phyloP scores from a whole-genome alignment of 2,329 filamentous ascomycete genomes.

The Decorospora gaudefroyi region DNA sequence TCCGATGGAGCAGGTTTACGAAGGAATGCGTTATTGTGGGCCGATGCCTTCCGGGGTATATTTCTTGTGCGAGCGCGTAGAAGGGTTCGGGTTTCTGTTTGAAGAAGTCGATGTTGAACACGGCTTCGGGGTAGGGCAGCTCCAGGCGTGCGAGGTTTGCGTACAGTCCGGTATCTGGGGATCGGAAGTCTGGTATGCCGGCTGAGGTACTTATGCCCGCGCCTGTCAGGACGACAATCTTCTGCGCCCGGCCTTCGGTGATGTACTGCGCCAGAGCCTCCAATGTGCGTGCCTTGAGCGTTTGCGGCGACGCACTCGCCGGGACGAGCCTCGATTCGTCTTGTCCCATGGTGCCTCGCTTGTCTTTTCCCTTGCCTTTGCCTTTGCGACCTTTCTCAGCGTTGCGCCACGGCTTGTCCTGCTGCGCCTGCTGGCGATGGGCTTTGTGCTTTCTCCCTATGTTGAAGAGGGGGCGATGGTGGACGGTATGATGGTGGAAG shows the following conservation, averaged over 20 bases:
- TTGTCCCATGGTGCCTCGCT: conserved; percentile 74
- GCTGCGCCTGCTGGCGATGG: conserved; percentile 47
- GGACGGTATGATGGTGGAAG: neutral
- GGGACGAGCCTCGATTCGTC: conserved; percentile 75
- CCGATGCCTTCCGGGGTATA: conserved; percentile 86
- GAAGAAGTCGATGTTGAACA: conserved; percentile 94
- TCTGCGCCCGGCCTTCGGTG: conserved; percentile 66
- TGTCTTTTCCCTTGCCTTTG: conserved; percentile 32
- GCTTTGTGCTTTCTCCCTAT: conserved; percentile 59
- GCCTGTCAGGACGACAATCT: conserved; percentile 86
- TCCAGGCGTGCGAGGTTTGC: conserved; percentile 85
- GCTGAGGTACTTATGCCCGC: conserved; percentile 81
- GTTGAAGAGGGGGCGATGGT: conserved; percentile 29
- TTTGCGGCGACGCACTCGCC: conserved; percentile 66
- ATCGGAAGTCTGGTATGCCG: conserved; percentile 89
- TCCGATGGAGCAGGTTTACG: conserved; percentile 77
- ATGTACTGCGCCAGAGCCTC: conserved; percentile 81
- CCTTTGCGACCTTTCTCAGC: conserved; percentile 34
- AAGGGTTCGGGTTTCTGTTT: conserved; percentile 82
- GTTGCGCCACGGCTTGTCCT: conserved; percentile 40
- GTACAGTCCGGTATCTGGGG: conserved; percentile 90
- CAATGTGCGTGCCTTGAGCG: conserved; percentile 70
- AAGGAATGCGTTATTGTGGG: conserved; percentile 92
- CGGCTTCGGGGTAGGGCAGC: conserved; percentile 85
- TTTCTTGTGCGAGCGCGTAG: conserved; percentile 86